Conservation (phyloP, 2,329 filamentous ascomycete species). For the Aspergillus puulaauensis region DNA sequence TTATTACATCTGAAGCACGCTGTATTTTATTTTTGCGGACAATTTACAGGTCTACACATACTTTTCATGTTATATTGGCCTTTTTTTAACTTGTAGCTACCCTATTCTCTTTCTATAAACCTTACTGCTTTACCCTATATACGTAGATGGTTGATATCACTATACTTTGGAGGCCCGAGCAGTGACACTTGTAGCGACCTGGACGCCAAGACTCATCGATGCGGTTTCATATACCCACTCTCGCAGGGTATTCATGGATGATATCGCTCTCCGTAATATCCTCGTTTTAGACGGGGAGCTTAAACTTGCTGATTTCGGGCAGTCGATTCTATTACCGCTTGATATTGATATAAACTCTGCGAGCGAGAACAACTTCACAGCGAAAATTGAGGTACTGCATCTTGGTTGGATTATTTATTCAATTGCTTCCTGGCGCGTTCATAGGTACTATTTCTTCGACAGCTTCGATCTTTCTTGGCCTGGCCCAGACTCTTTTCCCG, state of each 20-base stretch:
- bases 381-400: slow-evolving; percentile 10
- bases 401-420: slow-evolving; percentile 13
- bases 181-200: neutral
- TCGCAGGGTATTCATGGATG: slow-evolving; percentile 12
- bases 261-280: slow-evolving; percentile 15
- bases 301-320: slow-evolving; percentile 15
- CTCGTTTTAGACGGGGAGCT: slow-evolving; percentile 11
- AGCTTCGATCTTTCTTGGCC: slow-evolving; percentile 9
- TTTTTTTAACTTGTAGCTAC: too few species aligned
- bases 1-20: too few species aligned
- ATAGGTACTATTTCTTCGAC: slow-evolving; percentile 14
- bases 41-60: too few species aligned
- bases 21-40: too few species aligned
- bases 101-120: too few species aligned
- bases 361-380: slow-evolving; percentile 6
- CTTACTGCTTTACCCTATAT: too few species aligned
- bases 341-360: slow-evolving; percentile 6
- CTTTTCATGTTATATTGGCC: too few species aligned
- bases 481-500: neutral
- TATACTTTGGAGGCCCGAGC: too few species aligned
- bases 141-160: too few species aligned
- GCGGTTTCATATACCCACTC: slow-evolving; percentile 5
- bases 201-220: slow-evolving; percentile 9
- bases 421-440: slow-evolving; percentile 10
- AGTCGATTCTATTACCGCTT: slow-evolving; percentile 11